phyloP scores from a whole-genome alignment of 1,139 yeast species.

The Geotrichum siamense region DNA sequence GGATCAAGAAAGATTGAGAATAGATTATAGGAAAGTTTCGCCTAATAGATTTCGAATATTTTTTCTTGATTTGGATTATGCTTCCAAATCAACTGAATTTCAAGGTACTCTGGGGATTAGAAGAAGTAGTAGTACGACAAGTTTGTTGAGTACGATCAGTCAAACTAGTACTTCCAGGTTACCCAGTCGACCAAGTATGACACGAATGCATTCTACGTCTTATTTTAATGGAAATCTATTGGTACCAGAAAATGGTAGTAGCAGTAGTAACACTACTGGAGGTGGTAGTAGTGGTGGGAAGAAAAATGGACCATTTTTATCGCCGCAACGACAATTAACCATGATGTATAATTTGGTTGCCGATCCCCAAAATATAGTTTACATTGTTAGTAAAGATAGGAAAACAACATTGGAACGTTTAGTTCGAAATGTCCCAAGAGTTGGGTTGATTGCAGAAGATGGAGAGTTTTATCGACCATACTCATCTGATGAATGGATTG shows the following conservation, averaged over 20 bases:
- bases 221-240: constrained; percentile 1
- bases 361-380: constrained; percentile 58
- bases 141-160: constrained; percentile 8
- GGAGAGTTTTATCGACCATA: constrained; percentile 52
- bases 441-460: constrained; percentile 85
- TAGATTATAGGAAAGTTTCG: constrained; percentile 23
- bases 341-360: constrained; percentile 42
- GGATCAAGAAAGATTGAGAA: constrained; percentile 23
- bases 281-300: constrained; percentile 1
- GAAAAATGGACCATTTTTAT: constrained; percentile 22
- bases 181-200: not conserved
- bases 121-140: constrained; percentile 8
- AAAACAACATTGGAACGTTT: constrained; percentile 58
- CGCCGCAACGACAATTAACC: constrained; percentile 32
- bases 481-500: constrained; percentile 51
- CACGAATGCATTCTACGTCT: not conserved
- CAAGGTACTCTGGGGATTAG: not conserved
- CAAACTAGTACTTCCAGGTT: constrained; percentile 3
- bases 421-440: constrained; percentile 56
- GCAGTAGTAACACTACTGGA: not conserved
- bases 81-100: constrained; percentile 6
- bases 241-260: not conserved
- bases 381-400: constrained; percentile 59
- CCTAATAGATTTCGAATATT: constrained; percentile 28
- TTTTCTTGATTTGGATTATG: constrained; percentile 30